Evolutionary conservation across 2,329 filamentous ascomycete genomes (phyloP), one percentile per base, ranked within the genome.

Genomic region (Neofusicoccum kwambonambiense): DNA sequence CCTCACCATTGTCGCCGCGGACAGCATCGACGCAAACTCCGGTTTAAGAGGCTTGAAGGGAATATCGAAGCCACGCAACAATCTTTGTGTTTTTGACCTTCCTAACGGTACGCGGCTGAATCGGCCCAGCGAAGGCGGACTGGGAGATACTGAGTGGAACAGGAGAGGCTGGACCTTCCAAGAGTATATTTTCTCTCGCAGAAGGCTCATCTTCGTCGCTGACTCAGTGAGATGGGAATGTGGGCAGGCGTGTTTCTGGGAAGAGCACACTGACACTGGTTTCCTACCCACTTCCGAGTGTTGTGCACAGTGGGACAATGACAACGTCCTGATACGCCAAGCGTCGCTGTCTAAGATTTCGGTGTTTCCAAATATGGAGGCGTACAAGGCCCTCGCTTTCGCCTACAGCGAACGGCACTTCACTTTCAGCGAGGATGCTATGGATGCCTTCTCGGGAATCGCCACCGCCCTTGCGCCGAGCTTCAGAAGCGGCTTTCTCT

Each of bases 151-250:
- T 3, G 13, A 3, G 9, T 56, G 37, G 37, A 15, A 56, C 11
- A 42, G 11, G 3, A 31, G 58, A 15, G 62, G 51, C 12, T 65
- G 52, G 50, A 65, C 54, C 7, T 61, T 61, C 7, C 58, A 62
- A 27, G 58, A 62, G 7, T 62, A 49, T 15, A n/a, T 62, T 2
- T 62, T 62, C 31, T 49, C 58, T 9, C 37, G 47, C 15, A 27
- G 58, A 3, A 37, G 15, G 2, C 58, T 62, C 13, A 31, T 62
- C 3, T 62, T 62, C 31, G 13, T 42, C 12, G 69, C n/a, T 4
- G 31, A 22, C 3, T 37, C 50, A 3, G 50, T 54, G 13, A 9
- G 50, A 3, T 54, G 50, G 50, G 50, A 54, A 8, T 54, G 50
- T n/a, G 3, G 50, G 17, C 4, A 54, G 34, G 12, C 9, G 1